phyloP scores from a whole-genome alignment of 352 stramenopile genomes.

The Phytophthora uliginosa region DNA sequence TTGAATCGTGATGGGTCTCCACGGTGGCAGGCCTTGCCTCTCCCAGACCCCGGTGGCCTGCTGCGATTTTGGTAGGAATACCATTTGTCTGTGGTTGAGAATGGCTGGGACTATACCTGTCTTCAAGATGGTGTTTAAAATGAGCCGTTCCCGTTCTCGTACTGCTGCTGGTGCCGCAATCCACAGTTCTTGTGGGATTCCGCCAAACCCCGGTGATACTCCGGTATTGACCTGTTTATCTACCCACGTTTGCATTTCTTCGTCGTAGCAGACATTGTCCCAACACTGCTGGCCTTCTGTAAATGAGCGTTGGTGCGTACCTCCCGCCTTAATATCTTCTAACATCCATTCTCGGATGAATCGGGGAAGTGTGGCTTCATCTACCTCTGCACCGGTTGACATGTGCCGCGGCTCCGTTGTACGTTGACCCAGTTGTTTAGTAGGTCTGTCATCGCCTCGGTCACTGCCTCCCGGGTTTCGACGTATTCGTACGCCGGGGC shows the following conservation, averaged over 20 bases:
- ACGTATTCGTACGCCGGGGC: no score
- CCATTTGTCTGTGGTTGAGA: conserved; percentile 5
- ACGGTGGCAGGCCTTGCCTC: not conserved
- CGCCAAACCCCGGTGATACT: not conserved
- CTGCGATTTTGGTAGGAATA: conserved; percentile 1
- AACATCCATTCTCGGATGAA: no score
- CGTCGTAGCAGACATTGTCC: no score
- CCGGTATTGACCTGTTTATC: conserved; percentile 1
- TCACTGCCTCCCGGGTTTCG: no score
- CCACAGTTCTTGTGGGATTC: not conserved
- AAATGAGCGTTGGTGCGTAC: no score
- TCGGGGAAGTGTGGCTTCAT: no score
- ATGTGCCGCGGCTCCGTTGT: no score
- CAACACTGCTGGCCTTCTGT: no score
- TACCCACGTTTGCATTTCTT: not conserved
- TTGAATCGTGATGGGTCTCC: conserved; percentile 7
- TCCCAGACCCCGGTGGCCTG: not conserved
- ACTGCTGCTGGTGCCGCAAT: not conserved
- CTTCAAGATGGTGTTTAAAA: not conserved
- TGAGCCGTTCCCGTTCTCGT: not conserved
- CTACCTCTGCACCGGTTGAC: no score
- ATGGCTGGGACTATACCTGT: not conserved
- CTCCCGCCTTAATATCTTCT: no score
- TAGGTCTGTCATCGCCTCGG: no score
- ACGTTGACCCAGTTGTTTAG: no score